Evolutionary conservation across 441 rosid genomes (phyloP), one percentile per base, ranked within the genome.

Genomic region (Mallotus japonicus): DNA sequence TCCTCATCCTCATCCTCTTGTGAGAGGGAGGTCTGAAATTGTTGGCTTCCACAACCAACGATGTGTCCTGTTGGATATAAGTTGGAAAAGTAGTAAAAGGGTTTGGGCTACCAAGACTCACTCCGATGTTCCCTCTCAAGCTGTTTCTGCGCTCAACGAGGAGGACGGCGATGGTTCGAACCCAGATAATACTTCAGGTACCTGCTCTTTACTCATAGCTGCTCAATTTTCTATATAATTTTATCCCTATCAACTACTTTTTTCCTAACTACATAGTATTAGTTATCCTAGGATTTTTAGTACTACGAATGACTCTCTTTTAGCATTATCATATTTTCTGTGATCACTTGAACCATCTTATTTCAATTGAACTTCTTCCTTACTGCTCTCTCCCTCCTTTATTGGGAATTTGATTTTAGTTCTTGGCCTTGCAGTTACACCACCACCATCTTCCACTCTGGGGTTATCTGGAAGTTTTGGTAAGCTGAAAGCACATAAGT

Each of bases 401-500:
- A 28, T 28, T 28, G 32, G 44, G 56, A 46, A 37, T 65, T 4
- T 8, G 16, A 58, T 9, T 59, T 9, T 16, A 42, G 55, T 50
- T 63, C 60, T 13, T 77, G 32, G 58, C 62, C 54, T 69, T 40
- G 10, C 77, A 84, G 87, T 73, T 47, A 75, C 8, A 62, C 49
- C 73, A 61, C 24, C 77, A n/a, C 22, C 54, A 40, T 58, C 73
- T 46, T 56, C 55, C 32, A 72, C 67, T 22, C 71, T 55, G 77
- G 75, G 66, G 59, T 50, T 72, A 46, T 88, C 32, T 28, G 32
- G 32, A 28, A 28, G 32, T 28, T 28, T 87, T 51, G 80, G 82
- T 42, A 88, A 85, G 80, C 76, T 92, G 69, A 92, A 89, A 80
- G 88, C 84, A 6, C 87, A 85, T 64, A 88, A 80, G 74, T 85